Conservation (phyloP, 768 basidiomycete genomes). For the Pisolithus marmoratus region DNA sequence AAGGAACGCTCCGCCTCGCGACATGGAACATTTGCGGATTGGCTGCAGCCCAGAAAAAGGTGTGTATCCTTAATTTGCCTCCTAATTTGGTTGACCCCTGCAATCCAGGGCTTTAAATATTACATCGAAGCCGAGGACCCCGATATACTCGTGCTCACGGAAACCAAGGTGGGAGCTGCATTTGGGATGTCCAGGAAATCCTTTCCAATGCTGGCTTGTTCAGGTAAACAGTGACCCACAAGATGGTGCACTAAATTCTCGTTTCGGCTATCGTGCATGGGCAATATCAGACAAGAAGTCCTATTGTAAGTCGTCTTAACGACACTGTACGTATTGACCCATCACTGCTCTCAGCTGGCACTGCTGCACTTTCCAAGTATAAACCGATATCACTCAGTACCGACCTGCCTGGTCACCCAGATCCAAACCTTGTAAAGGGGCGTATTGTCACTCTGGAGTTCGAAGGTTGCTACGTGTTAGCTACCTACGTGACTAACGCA, state of each 20-base stretch:
- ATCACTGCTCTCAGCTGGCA: conserved; percentile 52
- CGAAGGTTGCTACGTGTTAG: conserved; percentile 58
- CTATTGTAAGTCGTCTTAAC: conserved; percentile 47
- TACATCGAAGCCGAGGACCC: conserved; percentile 86
- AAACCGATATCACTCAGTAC: conserved; percentile 62
- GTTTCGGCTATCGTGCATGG: conserved; percentile 73
- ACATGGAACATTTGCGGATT: conserved; percentile 82
- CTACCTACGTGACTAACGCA: conserved; percentile 83
- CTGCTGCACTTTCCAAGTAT: conserved; percentile 72
- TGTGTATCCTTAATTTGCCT: conserved; percentile 18
- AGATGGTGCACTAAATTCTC: conserved; percentile 49
- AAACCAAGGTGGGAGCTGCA: conserved; percentile 60
- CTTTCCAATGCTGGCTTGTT: not conserved
- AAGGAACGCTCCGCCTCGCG: conserved; percentile 49
- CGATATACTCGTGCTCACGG: conserved; percentile 77
- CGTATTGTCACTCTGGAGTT: conserved; percentile 83
- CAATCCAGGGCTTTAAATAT: conserved; percentile 66
- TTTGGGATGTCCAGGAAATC: not conserved
- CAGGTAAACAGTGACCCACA: conserved; percentile 70
- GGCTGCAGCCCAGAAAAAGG: conserved; percentile 75
- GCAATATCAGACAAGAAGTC: conserved; percentile 72
- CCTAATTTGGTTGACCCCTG: not conserved
- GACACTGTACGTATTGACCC: not conserved
- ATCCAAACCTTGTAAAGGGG: conserved; percentile 59
- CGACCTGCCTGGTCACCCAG: conserved; percentile 71